phyloP scores from a whole-genome alignment of 1,139 yeast genomes.

The Scheffersomyces parashehatae region DNA sequence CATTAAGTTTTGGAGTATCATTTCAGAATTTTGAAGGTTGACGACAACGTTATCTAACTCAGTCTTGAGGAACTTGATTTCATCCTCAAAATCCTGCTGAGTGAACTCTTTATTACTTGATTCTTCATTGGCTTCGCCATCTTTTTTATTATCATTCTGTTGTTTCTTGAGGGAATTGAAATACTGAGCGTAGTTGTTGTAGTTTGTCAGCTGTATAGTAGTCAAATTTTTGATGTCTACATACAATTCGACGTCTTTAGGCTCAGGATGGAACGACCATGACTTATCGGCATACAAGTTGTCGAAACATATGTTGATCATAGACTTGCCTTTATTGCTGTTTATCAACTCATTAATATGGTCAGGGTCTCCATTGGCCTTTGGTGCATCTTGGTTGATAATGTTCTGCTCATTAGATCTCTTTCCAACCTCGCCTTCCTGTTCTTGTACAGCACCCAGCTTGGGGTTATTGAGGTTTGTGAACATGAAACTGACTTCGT shows the following conservation, averaged over 20 bases:
- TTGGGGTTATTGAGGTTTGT: constrained; percentile 35
- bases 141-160: constrained; percentile 6
- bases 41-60: constrained; percentile 35
- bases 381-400: neutral
- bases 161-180: constrained; percentile 24
- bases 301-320: constrained; percentile 44
- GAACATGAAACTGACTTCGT: constrained; percentile 35
- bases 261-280: constrained; percentile 41
- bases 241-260: constrained; percentile 33
- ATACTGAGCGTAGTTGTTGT: constrained; percentile 35
- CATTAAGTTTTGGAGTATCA: constrained; percentile 28
- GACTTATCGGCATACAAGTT: constrained; percentile 44
- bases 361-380: constrained; percentile 5
- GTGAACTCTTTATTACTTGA: constrained; percentile 18
- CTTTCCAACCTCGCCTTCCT: constrained; percentile 7
- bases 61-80: constrained; percentile 27
- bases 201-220: constrained; percentile 36
- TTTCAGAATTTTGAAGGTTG: constrained; percentile 28
- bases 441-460: constrained; percentile 7
- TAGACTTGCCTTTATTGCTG: constrained; percentile 27
- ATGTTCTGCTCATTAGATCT: constrained; percentile 4
- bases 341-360: constrained; percentile 17
- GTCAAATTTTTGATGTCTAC: constrained; percentile 39
- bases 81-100: constrained; percentile 34
- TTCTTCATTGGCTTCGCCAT: constrained; percentile 3